A percentile compares a stretch with the other conserved stretches of the same genome.
Evolutionary conservation across 2,329 filamentous ascomycete species (phyloP).

Genomic region (Paraphaeosphaeria sporulosa): DNA sequence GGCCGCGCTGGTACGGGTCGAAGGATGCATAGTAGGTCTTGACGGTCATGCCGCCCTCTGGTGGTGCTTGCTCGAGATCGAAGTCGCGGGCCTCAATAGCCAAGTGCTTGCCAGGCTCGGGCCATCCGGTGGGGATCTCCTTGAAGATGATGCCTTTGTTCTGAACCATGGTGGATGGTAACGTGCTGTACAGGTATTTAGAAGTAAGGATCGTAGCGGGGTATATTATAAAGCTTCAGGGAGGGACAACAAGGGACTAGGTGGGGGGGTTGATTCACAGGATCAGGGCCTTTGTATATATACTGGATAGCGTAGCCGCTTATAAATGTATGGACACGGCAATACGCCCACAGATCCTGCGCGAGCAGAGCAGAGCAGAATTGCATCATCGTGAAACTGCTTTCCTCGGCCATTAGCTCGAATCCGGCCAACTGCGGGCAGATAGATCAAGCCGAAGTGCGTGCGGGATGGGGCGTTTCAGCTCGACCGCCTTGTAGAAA

Average conservation of each 20-base stretch:
- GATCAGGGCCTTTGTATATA: not conserved
- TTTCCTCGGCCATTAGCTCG: conserved; percentile 2
- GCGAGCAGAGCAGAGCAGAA: not conserved
- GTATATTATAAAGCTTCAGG: not conserved
- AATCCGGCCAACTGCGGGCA: conserved; percentile 8
- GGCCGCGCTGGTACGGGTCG: conserved; percentile 85
- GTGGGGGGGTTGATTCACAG: too few species aligned
- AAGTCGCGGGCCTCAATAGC: conserved; percentile 71
- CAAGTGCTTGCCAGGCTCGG: conserved; percentile 75
- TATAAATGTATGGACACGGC: not conserved
- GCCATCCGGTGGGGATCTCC: conserved; percentile 69
- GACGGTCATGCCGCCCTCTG: conserved; percentile 71
- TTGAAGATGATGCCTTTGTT: conserved; percentile 84
- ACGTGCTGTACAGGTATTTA: not conserved
- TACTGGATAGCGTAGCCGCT: not conserved
- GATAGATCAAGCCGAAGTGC: not conserved
- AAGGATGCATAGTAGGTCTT: conserved; percentile 78
- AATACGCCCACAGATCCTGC: not conserved
- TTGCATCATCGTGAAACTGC: conserved; percentile 18
- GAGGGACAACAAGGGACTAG: not conserved
- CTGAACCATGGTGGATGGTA: conserved; percentile 55
- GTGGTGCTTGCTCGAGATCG: conserved; percentile 67
- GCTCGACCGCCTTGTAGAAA: not conserved
- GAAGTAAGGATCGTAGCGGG: not conserved
- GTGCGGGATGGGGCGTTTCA: conserved; percentile 2